These are phyloP conservation scores for Logfia minima DNA, from an alignment of 129 eudicot genomes.

Conservation along the genomic window DNA sequence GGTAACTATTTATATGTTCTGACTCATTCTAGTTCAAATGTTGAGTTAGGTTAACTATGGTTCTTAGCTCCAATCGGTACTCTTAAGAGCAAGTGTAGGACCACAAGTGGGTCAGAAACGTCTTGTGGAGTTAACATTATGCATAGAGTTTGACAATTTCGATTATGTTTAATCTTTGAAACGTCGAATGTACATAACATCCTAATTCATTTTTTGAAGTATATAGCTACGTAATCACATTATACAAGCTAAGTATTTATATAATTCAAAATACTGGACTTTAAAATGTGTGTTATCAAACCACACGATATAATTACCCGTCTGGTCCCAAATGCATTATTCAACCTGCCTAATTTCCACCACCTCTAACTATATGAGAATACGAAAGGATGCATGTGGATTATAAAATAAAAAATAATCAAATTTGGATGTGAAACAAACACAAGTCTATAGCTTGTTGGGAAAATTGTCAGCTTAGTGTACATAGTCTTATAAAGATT, in stretches of 20 bases:
- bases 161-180: not conserved
- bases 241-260: not conserved
- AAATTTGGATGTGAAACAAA: constrained; percentile 10
- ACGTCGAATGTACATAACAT: not conserved
- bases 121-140: not conserved
- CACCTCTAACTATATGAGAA: not conserved
- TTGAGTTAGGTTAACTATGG: constrained; percentile 11
- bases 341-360: not conserved
- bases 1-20: constrained; percentile 1
- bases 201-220: too few relatives aligned
- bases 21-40: constrained; percentile 8
- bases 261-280: too few relatives aligned
- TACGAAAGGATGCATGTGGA: not conserved
- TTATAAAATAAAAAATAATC: not conserved
- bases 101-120: not conserved
- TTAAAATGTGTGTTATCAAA: too few relatives aligned
- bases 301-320: not conserved
- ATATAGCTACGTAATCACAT: not conserved
- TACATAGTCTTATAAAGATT: not conserved
- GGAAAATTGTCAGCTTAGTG: not conserved
- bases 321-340: not conserved
- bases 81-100: not conserved
- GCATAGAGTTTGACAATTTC: not conserved
- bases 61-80: not conserved
- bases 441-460: constrained; percentile 19